A percentile compares a stretch with the other conserved stretches of the same genome.
These are phyloP conservation scores for Colletotrichum sp. DNA, from an alignment of 2,329 filamentous ascomycete species.

Conservation along the genomic window DNA sequence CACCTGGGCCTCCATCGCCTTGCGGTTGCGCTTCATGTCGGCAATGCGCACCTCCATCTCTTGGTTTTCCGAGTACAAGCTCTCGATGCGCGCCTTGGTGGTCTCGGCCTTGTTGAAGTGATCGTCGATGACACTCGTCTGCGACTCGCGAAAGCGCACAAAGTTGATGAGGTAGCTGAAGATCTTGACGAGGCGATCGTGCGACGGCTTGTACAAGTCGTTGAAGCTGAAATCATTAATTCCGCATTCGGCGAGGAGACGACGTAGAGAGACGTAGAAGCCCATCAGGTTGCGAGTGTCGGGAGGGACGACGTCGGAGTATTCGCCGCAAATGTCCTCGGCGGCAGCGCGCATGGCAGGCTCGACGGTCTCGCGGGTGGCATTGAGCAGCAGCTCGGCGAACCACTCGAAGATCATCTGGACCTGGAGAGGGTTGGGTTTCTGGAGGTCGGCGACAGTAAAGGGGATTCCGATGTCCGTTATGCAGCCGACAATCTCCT, in stretches of 20 bases:
- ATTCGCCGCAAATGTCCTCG: slow-evolving; percentile 85
- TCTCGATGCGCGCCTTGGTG: slow-evolving; percentile 87
- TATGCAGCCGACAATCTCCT: slow-evolving; percentile 95
- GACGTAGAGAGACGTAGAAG: slow-evolving; percentile 86
- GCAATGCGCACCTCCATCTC: slow-evolving; percentile 81
- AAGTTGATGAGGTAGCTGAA: slow-evolving; percentile 99
- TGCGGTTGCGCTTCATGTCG: slow-evolving; percentile 81
- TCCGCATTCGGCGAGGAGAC: slow-evolving; percentile 84
- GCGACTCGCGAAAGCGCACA: slow-evolving; percentile 93
- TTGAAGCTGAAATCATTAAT: slow-evolving; percentile 93
- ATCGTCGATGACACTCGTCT: slow-evolving; percentile 87
- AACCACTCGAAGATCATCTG: slow-evolving; percentile 99
- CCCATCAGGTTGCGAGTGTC: slow-evolving; percentile 96
- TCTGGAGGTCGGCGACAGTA: slow-evolving; percentile 84
- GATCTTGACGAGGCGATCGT: slow-evolving; percentile 89
- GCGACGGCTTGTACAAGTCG: slow-evolving; percentile 89
- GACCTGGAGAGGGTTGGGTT: slow-evolving; percentile 92
- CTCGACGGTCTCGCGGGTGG: slow-evolving; percentile 90
- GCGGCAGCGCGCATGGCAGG: slow-evolving; percentile 93
- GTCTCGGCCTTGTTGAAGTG: slow-evolving; percentile 91
- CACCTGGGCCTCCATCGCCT: slow-evolving; percentile 80
- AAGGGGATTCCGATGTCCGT: slow-evolving; percentile 95
- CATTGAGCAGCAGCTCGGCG: slow-evolving; percentile 90
- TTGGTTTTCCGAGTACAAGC: slow-evolving; percentile 84
- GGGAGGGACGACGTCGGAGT: slow-evolving; percentile 80